Conservation (phyloP, 2,329 filamentous ascomycete species). For the Parascedosporium putredinis region DNA sequence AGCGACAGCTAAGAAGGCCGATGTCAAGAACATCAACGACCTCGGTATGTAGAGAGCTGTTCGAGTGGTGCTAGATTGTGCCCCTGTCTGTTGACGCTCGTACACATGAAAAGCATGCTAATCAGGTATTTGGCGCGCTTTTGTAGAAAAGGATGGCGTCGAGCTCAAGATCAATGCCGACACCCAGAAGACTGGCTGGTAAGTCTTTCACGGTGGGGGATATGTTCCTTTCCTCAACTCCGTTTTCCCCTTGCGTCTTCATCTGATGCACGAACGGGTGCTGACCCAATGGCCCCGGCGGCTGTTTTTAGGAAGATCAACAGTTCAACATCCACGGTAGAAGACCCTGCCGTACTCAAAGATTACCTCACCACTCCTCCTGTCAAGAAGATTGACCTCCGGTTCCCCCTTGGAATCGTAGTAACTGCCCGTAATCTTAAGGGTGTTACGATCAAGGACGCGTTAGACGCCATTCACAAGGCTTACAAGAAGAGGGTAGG, state of each 20-base stretch:
- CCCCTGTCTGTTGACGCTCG: no score
- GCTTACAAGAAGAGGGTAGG: constrained; percentile 90
- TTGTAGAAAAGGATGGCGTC: constrained; percentile 61
- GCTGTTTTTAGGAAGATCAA: constrained; percentile 74
- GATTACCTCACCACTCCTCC: constrained; percentile 69
- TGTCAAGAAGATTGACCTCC: constrained; percentile 88
- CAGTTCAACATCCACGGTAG: constrained; percentile 64
- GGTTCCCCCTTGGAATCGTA: constrained; percentile 79
- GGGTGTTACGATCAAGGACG: constrained; percentile 95
- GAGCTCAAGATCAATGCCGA: constrained; percentile 66
- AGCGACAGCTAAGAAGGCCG: constrained; percentile 4
- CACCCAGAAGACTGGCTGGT: constrained; percentile 85
- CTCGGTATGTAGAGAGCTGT: constrained; percentile 67
- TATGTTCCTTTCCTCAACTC: no score
- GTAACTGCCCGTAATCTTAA: constrained; percentile 85
- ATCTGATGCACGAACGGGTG: no score
- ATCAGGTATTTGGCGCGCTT: constrained; percentile 10
- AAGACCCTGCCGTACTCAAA: constrained; percentile 78
- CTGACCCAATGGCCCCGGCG: constrained; percentile 1
- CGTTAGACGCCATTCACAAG: constrained; percentile 90
- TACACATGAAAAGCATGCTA: no score
- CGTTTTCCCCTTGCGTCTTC: no score
- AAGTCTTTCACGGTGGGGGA: constrained; percentile 26
- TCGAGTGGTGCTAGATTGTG: no score
- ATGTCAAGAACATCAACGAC: constrained; percentile 73